These are phyloP conservation scores for Yarrowia yakushimensis DNA, from an alignment of 805 yeast species.

Conservation along the genomic window DNA sequence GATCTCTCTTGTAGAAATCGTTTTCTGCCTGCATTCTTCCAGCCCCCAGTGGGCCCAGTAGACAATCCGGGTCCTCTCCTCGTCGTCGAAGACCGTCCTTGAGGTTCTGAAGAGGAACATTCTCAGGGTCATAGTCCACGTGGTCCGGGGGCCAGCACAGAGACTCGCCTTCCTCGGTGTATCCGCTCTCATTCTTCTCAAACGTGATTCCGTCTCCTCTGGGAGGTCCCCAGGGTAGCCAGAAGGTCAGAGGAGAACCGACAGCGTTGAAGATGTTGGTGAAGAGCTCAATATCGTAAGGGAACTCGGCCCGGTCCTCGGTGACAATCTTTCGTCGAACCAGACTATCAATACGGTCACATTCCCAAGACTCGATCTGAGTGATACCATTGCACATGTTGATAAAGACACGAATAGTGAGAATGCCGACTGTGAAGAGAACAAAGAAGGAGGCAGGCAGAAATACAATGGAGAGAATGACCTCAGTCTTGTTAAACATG, in stretches of 20 bases:
- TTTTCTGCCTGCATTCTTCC: not conserved
- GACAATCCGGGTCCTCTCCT: constrained; percentile 16
- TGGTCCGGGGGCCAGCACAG: constrained; percentile 83
- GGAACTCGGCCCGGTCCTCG: constrained; percentile 51
- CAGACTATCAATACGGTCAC: constrained; percentile 71
- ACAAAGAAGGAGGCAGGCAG: constrained; percentile 59
- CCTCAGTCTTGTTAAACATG: constrained; percentile 49
- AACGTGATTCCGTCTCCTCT: constrained; percentile 57
- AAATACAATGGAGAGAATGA: constrained; percentile 53
- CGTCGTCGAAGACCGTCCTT: constrained; percentile 7
- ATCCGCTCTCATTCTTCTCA: constrained; percentile 47
- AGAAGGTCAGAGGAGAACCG: constrained; percentile 53
- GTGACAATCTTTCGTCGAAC: constrained; percentile 41
- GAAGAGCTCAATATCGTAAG: constrained; percentile 70
- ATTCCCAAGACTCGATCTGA: constrained; percentile 90
- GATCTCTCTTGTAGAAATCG: constrained; percentile 38
- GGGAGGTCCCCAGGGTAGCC: constrained; percentile 75
- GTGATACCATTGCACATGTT: constrained; percentile 67
- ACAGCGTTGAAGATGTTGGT: constrained; percentile 50
- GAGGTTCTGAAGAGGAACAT: not conserved
- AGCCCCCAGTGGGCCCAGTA: not conserved
- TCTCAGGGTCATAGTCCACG: constrained; percentile 24
- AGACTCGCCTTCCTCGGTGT: constrained; percentile 53
- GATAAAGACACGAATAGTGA: constrained; percentile 58
- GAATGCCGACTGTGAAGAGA: constrained; percentile 52